A percentile compares a stretch with the other conserved stretches of the same genome.
These are phyloP conservation scores for Myochromella boudieri DNA, from an alignment of 768 basidiomycete species.

Conservation along the genomic window DNA sequence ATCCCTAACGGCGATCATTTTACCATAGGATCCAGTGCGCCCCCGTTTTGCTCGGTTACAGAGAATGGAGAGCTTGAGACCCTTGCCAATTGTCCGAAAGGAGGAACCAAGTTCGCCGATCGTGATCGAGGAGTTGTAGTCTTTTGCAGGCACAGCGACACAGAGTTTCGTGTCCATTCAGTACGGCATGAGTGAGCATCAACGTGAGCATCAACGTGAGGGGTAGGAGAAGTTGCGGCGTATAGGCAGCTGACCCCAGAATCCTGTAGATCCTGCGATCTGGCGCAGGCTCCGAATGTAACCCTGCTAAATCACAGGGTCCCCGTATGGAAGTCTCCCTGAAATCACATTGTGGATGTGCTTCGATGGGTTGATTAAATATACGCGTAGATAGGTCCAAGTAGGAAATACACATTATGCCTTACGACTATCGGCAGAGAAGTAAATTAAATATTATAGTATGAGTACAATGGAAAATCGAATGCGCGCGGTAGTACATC, in stretches of 20 bases:
- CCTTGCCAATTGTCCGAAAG: not conserved
- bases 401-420: not conserved
- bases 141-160: too few species aligned
- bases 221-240: too few species aligned
- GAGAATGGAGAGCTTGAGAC: not conserved
- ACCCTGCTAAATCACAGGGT: slow-evolving; percentile 6
- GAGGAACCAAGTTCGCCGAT: not conserved
- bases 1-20: too few species aligned
- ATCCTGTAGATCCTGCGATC: too few species aligned
- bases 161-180: too few species aligned
- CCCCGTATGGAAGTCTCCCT: not conserved
- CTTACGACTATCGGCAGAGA: slow-evolving; percentile 1
- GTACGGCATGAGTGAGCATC: too few species aligned
- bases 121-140: slow-evolving; percentile 9
- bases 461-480: slow-evolving; percentile 7
- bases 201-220: too few species aligned
- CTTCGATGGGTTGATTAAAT: not conserved
- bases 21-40: not conserved
- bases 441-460: too few species aligned
- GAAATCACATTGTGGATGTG: not conserved
- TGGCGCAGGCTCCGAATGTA: slow-evolving; percentile 6
- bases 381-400: not conserved
- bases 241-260: too few species aligned
- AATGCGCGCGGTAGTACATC: slow-evolving; percentile 8
- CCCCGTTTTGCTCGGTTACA: not conserved